Evolutionary conservation across 345 rosid genomes (phyloP).

Genomic region (Mercurialis annua): DNA sequence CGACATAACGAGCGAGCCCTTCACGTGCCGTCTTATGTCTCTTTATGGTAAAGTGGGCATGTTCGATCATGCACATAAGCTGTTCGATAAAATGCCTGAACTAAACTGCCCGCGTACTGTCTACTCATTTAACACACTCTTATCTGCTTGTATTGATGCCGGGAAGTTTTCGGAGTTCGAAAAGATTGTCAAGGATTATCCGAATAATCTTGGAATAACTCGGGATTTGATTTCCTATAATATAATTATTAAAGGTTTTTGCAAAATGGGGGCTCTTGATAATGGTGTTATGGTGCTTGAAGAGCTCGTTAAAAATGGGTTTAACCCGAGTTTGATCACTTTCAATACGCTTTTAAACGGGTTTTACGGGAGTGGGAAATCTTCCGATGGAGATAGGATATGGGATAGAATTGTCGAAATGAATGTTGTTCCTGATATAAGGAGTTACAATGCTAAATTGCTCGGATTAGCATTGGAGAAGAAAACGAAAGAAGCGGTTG

Average conservation of each 20-base stretch:
- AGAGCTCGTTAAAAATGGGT: slow-evolving; percentile 54
- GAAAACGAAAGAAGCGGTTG: slow-evolving; percentile 43
- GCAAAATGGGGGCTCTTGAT: slow-evolving; percentile 44
- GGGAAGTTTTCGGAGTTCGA: slow-evolving; percentile 45
- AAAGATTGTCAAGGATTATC: slow-evolving; percentile 40
- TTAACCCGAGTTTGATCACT: slow-evolving; percentile 45
- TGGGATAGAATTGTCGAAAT: slow-evolving; percentile 51
- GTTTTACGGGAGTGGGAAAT: slow-evolving; percentile 39
- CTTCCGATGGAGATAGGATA: slow-evolving; percentile 26
- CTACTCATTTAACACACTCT: slow-evolving; percentile 56
- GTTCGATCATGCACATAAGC: slow-evolving; percentile 56
- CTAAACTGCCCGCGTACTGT: slow-evolving; percentile 54
- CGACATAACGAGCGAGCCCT: slow-evolving; percentile 57
- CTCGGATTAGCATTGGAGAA: slow-evolving; percentile 43
- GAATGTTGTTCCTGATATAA: slow-evolving; percentile 39
- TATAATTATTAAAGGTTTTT: slow-evolving; percentile 50
- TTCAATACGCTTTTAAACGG: slow-evolving; percentile 53
- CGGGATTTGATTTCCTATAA: slow-evolving; percentile 54
- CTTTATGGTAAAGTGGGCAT: slow-evolving; percentile 55
- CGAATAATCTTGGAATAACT: slow-evolving; percentile 42
- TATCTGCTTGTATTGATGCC: slow-evolving; percentile 54
- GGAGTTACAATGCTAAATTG: slow-evolving; percentile 58
- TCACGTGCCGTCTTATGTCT: slow-evolving; percentile 44
- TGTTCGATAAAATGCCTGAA: slow-evolving; percentile 77
- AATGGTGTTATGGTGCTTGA: slow-evolving; percentile 42